These are phyloP conservation scores for Aurantiochytrium sp. DNA, from an alignment of 108 stramenopile genomes.

Conservation along the genomic window DNA sequence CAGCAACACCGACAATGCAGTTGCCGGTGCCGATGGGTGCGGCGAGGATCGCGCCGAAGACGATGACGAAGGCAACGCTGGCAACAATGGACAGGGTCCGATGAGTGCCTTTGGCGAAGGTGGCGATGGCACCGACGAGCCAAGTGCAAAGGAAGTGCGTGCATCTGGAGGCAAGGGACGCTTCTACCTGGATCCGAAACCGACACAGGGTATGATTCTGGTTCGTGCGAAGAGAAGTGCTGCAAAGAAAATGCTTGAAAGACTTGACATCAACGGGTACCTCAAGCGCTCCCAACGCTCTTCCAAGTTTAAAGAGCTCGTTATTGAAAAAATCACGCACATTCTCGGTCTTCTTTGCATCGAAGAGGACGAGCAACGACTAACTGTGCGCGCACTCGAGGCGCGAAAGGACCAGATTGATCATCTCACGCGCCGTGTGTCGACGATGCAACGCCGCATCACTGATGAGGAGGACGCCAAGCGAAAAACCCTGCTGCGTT, in stretches of 20 bases:
- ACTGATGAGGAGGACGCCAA: slow-evolving; percentile 70
- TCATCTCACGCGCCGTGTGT: slow-evolving; percentile 33
- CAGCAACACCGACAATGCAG: neutral
- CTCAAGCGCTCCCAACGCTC: slow-evolving; percentile 45
- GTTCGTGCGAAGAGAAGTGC: neutral
- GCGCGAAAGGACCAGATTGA: slow-evolving; percentile 44
- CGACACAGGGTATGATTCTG: slow-evolving; percentile 22
- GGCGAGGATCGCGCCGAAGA: neutral
- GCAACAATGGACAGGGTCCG: neutral
- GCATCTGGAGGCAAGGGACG: slow-evolving; percentile 40
- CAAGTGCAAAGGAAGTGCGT: slow-evolving; percentile 32
- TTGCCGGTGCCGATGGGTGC: neutral
- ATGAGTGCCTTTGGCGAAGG: neutral
- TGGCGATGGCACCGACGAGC: neutral
- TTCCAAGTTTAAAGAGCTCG: slow-evolving; percentile 54
- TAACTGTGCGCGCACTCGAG: slow-evolving; percentile 22
- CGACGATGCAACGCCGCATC: slow-evolving; percentile 44
- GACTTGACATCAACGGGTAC: slow-evolving; percentile 35
- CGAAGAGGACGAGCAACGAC: slow-evolving; percentile 54
- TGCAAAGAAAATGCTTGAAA: neutral
- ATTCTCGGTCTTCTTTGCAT: slow-evolving; percentile 50
- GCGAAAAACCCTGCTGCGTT: slow-evolving; percentile 64
- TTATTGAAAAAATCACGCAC: slow-evolving; percentile 49
- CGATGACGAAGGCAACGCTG: neutral
- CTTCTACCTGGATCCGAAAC: slow-evolving; percentile 48